Evolutionary conservation across 139 green algal species (phyloP).

Genomic region (Monoraphidium neglectum): DNA sequence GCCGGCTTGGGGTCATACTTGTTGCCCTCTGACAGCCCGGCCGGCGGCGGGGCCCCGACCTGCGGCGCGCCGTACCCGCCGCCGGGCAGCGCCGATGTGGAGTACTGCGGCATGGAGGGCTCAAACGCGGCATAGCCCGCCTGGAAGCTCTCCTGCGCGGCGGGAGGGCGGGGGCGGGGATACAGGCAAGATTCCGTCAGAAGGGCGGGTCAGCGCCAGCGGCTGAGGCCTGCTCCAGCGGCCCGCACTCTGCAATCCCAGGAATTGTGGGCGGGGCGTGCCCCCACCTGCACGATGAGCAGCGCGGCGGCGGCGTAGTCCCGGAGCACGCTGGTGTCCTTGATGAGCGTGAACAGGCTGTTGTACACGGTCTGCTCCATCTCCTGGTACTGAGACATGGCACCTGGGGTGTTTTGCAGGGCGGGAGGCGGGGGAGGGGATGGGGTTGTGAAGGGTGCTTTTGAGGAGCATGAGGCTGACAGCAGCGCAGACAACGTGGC

Average conservation of each 20-base stretch:
- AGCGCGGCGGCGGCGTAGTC: constrained; percentile 70
- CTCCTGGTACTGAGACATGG: constrained; percentile 64
- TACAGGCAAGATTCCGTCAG: background rate
- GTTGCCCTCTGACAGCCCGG: too few species aligned
- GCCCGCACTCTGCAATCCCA: background rate
- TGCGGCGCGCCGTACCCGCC: too few species aligned
- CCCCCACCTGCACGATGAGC: constrained; percentile 60
- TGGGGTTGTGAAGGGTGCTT: too few species aligned
- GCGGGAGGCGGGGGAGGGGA: too few species aligned
- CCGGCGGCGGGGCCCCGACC: too few species aligned
- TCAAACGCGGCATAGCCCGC: constrained; percentile 51
- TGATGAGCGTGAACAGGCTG: constrained; percentile 80
- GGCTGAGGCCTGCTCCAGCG: too few species aligned
- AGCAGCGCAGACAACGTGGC: too few species aligned
- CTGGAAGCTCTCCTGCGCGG: constrained; percentile 51
- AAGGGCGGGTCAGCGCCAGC: too few species aligned
- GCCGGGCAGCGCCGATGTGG: background rate
- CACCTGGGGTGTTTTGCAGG: constrained; percentile 29
- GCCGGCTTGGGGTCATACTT: too few species aligned
- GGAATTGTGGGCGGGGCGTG: too few species aligned
- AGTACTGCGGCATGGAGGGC: constrained; percentile 23
- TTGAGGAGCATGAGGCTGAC: too few species aligned
- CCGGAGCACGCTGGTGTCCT: constrained; percentile 82
- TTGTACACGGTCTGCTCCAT: constrained; percentile 85
- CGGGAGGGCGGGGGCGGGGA: too few species aligned